Percentiles rank a stretch among this genome's conserved stretches.
phyloP scores from a whole-genome alignment of 805 yeast genomes.

The Millerozyma miso region DNA sequence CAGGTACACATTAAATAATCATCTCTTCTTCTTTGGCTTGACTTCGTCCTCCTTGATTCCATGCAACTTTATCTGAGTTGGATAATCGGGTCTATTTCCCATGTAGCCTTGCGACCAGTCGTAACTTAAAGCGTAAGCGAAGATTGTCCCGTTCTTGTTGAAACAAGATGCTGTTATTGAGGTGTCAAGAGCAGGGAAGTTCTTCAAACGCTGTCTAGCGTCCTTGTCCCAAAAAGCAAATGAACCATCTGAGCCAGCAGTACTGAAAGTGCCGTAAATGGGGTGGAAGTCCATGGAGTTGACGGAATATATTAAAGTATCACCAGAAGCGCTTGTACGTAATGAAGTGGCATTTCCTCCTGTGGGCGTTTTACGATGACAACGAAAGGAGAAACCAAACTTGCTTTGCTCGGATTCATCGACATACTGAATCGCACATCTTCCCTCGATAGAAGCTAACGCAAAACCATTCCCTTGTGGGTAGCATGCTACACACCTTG shows the following conservation, averaged over 20 bases:
- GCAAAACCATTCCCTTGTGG: constrained; percentile 94
- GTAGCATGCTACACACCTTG: constrained; percentile 76
- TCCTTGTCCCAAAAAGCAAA: constrained; percentile 96
- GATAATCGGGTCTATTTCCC: constrained; percentile 70
- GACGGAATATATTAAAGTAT: constrained; percentile 70
- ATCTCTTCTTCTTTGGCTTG: constrained; percentile 47
- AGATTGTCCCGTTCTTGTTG: constrained; percentile 76
- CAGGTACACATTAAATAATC: neutral
- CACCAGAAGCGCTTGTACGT: constrained; percentile 30
- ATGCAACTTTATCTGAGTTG: constrained; percentile 76
- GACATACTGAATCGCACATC: constrained; percentile 91
- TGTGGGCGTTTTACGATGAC: constrained; percentile 72
- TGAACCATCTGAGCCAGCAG: constrained; percentile 94
- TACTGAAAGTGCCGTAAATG: constrained; percentile 80
- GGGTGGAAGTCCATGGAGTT: constrained; percentile 87
- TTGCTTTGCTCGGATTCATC: constrained; percentile 74
- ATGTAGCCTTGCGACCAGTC: constrained; percentile 95
- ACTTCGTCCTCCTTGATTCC: constrained; percentile 83
- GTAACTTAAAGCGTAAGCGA: constrained; percentile 89
- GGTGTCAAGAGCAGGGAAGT: constrained; percentile 62
- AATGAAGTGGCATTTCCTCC: constrained; percentile 23
- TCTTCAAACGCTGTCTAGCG: constrained; percentile 79
- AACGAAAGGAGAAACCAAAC: constrained; percentile 83
- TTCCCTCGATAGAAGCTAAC: constrained; percentile 88
- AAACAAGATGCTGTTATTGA: constrained; percentile 76